These are phyloP conservation scores for Vanrija pseudolonga DNA, from an alignment of 1,284 basidiomycete genomes.

Conservation along the genomic window DNA sequence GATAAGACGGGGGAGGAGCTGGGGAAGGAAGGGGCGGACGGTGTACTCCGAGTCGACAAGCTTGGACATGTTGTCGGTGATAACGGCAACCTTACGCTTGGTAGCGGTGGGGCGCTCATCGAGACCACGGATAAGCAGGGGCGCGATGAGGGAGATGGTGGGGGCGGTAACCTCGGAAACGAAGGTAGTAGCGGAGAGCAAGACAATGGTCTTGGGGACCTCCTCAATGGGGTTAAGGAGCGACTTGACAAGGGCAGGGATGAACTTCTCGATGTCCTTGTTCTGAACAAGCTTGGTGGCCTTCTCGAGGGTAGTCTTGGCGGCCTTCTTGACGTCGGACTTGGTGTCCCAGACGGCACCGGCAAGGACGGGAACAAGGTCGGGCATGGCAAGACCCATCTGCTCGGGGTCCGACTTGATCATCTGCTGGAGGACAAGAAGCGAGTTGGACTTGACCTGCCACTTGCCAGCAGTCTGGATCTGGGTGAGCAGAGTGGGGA, in stretches of 20 bases:
- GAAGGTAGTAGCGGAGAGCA: slow-evolving; percentile 99
- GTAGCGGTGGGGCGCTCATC: slow-evolving; percentile 90
- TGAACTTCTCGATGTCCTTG: slow-evolving; percentile 88
- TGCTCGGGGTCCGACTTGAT: slow-evolving; percentile 78
- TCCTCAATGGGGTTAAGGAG: slow-evolving; percentile 99
- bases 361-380: slow-evolving; percentile 90
- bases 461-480: slow-evolving; percentile 97
- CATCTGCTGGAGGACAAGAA: slow-evolving; percentile 85
- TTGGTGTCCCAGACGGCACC: slow-evolving; percentile 99
- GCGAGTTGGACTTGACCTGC: slow-evolving; percentile 94
- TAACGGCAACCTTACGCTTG: slow-evolving; percentile 95
- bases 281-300: slow-evolving; percentile 78
- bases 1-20: slow-evolving; percentile 88
- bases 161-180: slow-evolving; percentile 99
- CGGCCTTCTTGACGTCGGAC: slow-evolving; percentile 84
- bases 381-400: slow-evolving; percentile 87
- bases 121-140: slow-evolving; percentile 93
- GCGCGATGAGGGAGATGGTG: slow-evolving; percentile 98
- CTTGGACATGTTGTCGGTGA: slow-evolving; percentile 98
- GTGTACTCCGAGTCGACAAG: slow-evolving; percentile 93
- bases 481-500: slow-evolving; percentile 81
- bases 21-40: slow-evolving; percentile 93
- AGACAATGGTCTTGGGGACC: slow-evolving; percentile 91
- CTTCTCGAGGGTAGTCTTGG: slow-evolving; percentile 14
- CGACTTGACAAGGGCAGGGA: slow-evolving; percentile 91